Evolutionary conservation across 495 filamentous ascomycete genomes (phyloP), one percentile per base, ranked within the genome.

Genomic region (Annulohypoxylon moriforme): DNA sequence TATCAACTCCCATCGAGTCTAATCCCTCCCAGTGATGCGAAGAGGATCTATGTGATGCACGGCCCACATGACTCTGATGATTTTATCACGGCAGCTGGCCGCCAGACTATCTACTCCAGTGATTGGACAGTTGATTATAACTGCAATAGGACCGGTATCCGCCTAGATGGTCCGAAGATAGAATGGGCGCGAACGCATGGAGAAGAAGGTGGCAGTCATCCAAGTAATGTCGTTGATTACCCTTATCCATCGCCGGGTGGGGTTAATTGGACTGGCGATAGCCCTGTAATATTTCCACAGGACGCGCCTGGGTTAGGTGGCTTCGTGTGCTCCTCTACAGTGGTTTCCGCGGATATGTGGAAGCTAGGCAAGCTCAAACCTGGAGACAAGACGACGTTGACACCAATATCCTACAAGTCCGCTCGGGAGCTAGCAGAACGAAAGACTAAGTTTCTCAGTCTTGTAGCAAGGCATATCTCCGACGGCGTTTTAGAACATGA

Each of bases 261-360:
- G 0, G 59, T 89, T 13, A 89, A 88, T 67, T 89, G 84, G 83
- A 88, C 85, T 0, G 88, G 88, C 3, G 87, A 89, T 60, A 84
- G 85, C 50, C 81, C 85, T 7, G 85, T 85, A 29, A 87, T 91
- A 36, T 87, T 91, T 57, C 82, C 87, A 0, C 80, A 84, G 20
- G 87, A 90, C 74, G 80, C 80, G 29, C 88, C 88, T 3, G 85
- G 89, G 57, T 83, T 90, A 38, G 89, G 89, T 14, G 87, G 88
- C 1, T 88, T 91, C 58, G 72, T 89, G 0, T 86, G 80, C 24
- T 83, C 78, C 8, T 84, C 83, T 3, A 89, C 87, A 0, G 80
- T 88, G 14, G 81, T 87, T 34, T 82, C 81, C 40, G 87, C 81
- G 7, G 86, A 88, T 29, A 75, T 85, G 25, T 90, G 87, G 86